These are phyloP conservation scores for Chlamydomonas sp. DNA, from an alignment of 139 green algal genomes.

Conservation along the genomic window DNA sequence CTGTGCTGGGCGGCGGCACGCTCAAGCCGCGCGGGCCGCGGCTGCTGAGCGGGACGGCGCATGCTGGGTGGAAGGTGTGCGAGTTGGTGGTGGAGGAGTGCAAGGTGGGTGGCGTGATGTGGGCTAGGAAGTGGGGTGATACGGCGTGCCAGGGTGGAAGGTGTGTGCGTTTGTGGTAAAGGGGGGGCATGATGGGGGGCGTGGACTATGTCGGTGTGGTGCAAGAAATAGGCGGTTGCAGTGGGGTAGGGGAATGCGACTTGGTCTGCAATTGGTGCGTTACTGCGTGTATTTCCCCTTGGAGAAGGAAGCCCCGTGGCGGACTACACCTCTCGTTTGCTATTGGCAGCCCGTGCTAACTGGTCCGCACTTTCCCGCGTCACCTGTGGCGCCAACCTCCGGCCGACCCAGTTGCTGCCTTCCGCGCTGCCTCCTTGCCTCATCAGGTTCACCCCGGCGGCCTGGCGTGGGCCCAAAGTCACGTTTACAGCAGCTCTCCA, in stretches of 20 bases:
- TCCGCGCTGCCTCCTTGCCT: no score
- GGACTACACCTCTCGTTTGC: no score
- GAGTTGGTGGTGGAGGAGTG: conserved; percentile 7
- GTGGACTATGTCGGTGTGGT: not conserved
- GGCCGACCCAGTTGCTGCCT: no score
- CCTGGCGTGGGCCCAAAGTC: not conserved
- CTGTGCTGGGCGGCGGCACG: conserved; percentile 26
- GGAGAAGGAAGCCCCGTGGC: no score
- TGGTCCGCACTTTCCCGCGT: no score
- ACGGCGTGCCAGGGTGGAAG: no score
- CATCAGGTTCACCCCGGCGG: not conserved
- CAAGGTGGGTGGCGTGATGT: not conserved
- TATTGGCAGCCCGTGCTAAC: no score
- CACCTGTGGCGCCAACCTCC: no score
- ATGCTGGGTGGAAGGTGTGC: conserved; percentile 14
- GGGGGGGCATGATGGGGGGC: not conserved
- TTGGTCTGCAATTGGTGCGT: no score
- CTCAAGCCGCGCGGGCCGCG: conserved; percentile 16
- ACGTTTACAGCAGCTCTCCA: not conserved
- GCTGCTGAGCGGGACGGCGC: conserved; percentile 20
- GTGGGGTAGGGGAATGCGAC: no score
- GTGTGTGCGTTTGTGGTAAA: not conserved
- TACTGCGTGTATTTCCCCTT: no score
- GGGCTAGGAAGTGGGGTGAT: not conserved
- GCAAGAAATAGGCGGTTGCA: no score